phyloP scores from a whole-genome alignment of 2,329 filamentous ascomycete genomes.

The Fonsecaea multimorphosa region DNA sequence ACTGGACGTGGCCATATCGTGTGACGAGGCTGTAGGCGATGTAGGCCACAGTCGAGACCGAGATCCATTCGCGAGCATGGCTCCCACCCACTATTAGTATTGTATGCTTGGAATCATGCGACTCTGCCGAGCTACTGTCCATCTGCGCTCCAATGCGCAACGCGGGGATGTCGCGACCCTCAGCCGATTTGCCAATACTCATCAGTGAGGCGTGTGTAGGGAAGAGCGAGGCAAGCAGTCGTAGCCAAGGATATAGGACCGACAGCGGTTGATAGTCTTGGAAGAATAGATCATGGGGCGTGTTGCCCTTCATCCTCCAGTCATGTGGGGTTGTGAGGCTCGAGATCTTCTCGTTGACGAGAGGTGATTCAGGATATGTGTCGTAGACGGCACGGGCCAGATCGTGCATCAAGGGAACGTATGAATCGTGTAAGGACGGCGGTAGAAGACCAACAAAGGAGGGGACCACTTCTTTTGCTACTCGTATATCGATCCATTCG shows the following conservation, averaged over 20 bases:
- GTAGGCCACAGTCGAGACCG: slow-evolving; percentile 87
- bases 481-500: slow-evolving; percentile 81
- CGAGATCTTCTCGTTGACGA: slow-evolving; percentile 39
- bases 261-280: slow-evolving; percentile 87
- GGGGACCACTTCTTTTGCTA: slow-evolving; percentile 75
- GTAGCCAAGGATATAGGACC: slow-evolving; percentile 90
- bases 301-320: slow-evolving; percentile 45
- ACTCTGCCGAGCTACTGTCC: slow-evolving; percentile 48
- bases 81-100: slow-evolving; percentile 82
- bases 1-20: slow-evolving; percentile 71
- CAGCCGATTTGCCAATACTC: slow-evolving; percentile 81
- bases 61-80: slow-evolving; percentile 98
- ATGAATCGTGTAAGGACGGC: slow-evolving; percentile 70
- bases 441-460: slow-evolving; percentile 81
- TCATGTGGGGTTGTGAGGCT: slow-evolving; percentile 43
- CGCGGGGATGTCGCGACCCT: slow-evolving; percentile 84
- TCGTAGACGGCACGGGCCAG: slow-evolving; percentile 77
- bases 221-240: slow-evolving; percentile 86
- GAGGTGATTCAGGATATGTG: slow-evolving; percentile 64
- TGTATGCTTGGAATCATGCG: slow-evolving; percentile 65
- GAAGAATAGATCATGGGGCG: slow-evolving; percentile 76
- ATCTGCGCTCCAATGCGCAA: slow-evolving; percentile 72
- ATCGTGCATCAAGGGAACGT: slow-evolving; percentile 79
- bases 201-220: slow-evolving; percentile 75
- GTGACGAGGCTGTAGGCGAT: slow-evolving; percentile 87